Conservation (phyloP, 352 stramenopile genomes). For the Phytophthora tubulina region DNA sequence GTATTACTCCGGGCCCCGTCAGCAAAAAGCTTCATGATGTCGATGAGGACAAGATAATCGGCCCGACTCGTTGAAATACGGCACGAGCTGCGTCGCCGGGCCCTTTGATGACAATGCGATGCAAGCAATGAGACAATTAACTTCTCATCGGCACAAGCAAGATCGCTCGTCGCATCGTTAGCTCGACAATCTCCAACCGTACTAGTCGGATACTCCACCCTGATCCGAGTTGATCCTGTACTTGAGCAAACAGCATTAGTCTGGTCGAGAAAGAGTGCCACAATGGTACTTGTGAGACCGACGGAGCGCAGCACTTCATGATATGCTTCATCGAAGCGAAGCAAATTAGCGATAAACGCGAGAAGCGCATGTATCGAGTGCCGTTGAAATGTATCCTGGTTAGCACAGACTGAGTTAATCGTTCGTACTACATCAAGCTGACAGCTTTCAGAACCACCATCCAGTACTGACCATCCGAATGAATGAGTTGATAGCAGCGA, state of each 20-base stretch:
- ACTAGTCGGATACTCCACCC: constrained; percentile 62
- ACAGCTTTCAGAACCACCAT: background rate
- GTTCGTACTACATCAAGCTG: constrained; percentile 6
- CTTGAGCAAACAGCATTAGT: constrained; percentile 39
- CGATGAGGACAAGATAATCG: constrained; percentile 53
- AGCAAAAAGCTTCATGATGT: constrained; percentile 51
- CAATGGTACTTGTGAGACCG: constrained; percentile 50
- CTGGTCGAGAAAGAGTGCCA: constrained; percentile 57
- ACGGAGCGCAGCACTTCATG: constrained; percentile 46
- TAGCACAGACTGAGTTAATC: constrained; percentile 25
- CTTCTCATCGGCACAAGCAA: constrained; percentile 43
- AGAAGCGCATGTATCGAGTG: constrained; percentile 51
- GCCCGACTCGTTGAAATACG: constrained; percentile 29
- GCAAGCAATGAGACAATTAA: constrained; percentile 50
- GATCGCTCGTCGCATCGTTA: constrained; percentile 26
- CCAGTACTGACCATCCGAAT: constrained; percentile 39
- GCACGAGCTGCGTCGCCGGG: constrained; percentile 13
- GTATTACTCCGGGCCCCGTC: constrained; percentile 13
- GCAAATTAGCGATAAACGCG: constrained; percentile 47
- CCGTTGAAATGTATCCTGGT: constrained; percentile 29
- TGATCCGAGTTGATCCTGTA: constrained; percentile 49
- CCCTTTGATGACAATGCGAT: constrained; percentile 66
- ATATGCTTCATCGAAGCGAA: constrained; percentile 61
- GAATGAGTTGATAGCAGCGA: constrained; percentile 46
- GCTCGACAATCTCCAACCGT: constrained; percentile 39